These are phyloP conservation scores for Phytophthora pseudosyringae DNA, from an alignment of 352 stramenopile genomes.

Conservation along the genomic window DNA sequence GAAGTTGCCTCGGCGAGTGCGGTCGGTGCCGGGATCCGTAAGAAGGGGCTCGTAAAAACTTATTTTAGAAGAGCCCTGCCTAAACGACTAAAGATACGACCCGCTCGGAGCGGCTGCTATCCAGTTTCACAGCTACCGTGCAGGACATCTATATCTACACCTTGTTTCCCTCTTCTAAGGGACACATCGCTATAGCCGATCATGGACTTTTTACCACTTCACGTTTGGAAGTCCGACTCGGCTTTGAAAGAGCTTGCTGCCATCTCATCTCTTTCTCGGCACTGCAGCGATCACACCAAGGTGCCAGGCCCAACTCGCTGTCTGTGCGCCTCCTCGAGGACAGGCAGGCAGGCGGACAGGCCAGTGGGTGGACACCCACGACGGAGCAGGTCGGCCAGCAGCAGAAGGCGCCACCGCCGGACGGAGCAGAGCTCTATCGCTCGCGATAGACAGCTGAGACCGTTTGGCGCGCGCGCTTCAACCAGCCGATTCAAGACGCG, in stretches of 20 bases:
- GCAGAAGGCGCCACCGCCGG: conserved; percentile 4
- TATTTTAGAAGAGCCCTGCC: conserved; percentile 11
- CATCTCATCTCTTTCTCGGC: conserved; percentile 24
- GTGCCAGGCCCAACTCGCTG: conserved; percentile 6
- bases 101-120: neutral
- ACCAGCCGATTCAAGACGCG: conserved; percentile 3
- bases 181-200: conserved; percentile 15
- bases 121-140: neutral
- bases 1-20: conserved; percentile 9
- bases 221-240: neutral
- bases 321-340: neutral
- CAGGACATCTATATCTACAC: neutral
- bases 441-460: conserved; percentile 2
- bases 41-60: conserved; percentile 26
- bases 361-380: neutral
- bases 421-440: neutral
- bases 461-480: conserved; percentile 5
- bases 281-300: conserved; percentile 17
- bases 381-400: conserved; percentile 8
- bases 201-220: conserved; percentile 12
- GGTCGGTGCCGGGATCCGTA: conserved; percentile 16
- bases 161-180: neutral
- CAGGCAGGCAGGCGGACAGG: conserved; percentile 4
- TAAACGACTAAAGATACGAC: conserved; percentile 3
- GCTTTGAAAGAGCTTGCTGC: neutral